phyloP scores from a whole-genome alignment of 805 yeast species.

The Nakazawaea sp. region DNA sequence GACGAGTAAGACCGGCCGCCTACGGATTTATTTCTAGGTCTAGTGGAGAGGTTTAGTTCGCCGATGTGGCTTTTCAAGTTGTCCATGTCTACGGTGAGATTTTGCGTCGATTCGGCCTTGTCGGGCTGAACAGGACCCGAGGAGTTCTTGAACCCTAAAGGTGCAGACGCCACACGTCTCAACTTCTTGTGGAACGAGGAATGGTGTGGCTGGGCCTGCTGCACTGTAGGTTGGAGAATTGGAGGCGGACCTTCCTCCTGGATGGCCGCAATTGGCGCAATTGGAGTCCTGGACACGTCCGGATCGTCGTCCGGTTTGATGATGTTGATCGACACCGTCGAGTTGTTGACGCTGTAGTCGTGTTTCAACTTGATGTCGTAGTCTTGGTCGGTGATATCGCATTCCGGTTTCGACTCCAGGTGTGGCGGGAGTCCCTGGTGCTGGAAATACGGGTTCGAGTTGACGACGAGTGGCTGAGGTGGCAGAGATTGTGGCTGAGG shows the following conservation, averaged over 20 bases:
- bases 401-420: constrained; percentile 15
- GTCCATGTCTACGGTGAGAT: constrained; percentile 6
- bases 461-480: constrained; percentile 8
- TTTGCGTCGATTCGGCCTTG: neutral
- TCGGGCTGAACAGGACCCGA: constrained; percentile 5
- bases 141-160: constrained; percentile 43
- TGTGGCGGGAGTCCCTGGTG: constrained; percentile 58
- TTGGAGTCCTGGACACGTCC: neutral
- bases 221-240: constrained; percentile 1
- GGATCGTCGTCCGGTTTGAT: constrained; percentile 4
- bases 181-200: constrained; percentile 34
- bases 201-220: constrained; percentile 11
- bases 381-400: constrained; percentile 19
- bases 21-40: constrained; percentile 41
- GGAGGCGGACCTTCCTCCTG: constrained; percentile 6
- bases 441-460: constrained; percentile 45
- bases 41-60: constrained; percentile 20
- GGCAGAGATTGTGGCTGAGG: too few species aligned
- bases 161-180: constrained; percentile 82
- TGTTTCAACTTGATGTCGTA: constrained; percentile 21
- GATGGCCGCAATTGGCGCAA: constrained; percentile 3
- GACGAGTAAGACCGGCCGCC: constrained; percentile 59
- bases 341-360: constrained; percentile 24
- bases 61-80: constrained; percentile 28
- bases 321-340: constrained; percentile 15